phyloP scores from a whole-genome alignment of 2,329 filamentous ascomycete genomes.

The Lecanicillium sp. region DNA sequence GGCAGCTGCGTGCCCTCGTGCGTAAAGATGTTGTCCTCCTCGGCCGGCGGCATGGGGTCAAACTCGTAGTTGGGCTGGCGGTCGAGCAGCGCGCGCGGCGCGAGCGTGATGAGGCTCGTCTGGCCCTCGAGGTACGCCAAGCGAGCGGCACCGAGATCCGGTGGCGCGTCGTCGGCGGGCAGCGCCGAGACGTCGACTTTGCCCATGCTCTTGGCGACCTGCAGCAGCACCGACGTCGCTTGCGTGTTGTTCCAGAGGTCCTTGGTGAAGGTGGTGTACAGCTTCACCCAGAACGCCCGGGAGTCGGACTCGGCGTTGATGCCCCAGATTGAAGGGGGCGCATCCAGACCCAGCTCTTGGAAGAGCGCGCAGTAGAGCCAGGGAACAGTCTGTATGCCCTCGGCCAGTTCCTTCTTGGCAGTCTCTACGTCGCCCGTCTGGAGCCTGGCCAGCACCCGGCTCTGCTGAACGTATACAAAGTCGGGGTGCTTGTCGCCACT shows the following conservation, averaged over 20 bases:
- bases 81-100: slow-evolving; percentile 59
- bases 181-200: slow-evolving; percentile 32
- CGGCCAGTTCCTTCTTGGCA: slow-evolving; percentile 56
- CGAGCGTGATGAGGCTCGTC: slow-evolving; percentile 59
- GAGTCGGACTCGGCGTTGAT: slow-evolving; percentile 57
- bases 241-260: slow-evolving; percentile 81
- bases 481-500: slow-evolving; percentile 27
- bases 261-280: slow-evolving; percentile 71
- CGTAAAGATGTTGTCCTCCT: slow-evolving; percentile 45
- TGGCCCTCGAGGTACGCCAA: slow-evolving; percentile 74
- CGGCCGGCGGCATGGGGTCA: slow-evolving; percentile 70
- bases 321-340: slow-evolving; percentile 80
- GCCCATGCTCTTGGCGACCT: slow-evolving; percentile 52
- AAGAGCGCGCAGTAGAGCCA: slow-evolving; percentile 82
- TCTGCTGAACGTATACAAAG: slow-evolving; percentile 66
- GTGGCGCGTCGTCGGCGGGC: slow-evolving; percentile 29
- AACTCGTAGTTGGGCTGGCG: slow-evolving; percentile 64
- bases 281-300: slow-evolving; percentile 57
- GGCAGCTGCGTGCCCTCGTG: slow-evolving; percentile 32
- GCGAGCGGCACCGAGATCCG: slow-evolving; percentile 51
- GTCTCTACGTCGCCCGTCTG: slow-evolving; percentile 59
- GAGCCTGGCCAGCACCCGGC: slow-evolving; percentile 66
- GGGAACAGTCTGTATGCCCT: slow-evolving; percentile 66
- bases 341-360: slow-evolving; percentile 68
- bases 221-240: slow-evolving; percentile 58